A percentile compares a stretch with the other conserved stretches of the same genome.
Conservation (phyloP, 2,329 filamentous ascomycete species). For the Ceratocystis ficicola region DNA sequence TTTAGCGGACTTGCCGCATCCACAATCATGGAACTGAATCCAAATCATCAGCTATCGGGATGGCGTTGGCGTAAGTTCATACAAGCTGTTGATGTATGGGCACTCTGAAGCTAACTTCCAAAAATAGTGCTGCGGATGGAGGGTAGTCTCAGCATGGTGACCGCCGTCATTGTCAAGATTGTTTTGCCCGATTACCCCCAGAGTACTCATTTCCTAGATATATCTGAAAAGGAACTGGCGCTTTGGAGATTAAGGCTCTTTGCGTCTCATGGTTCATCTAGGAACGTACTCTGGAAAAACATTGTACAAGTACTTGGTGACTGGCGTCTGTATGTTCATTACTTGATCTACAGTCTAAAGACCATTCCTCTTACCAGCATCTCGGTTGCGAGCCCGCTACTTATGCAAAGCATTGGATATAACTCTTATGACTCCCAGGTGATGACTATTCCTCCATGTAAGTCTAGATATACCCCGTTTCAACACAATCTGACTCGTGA, state of each 20-base stretch:
- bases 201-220: conserved; percentile 41
- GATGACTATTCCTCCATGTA: conserved; percentile 54
- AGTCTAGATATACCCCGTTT: conserved; percentile 21
- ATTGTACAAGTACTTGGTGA: conserved; percentile 57
- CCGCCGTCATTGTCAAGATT: conserved; percentile 50
- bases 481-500: not conserved
- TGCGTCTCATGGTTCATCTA: conserved; percentile 46
- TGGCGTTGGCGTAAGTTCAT: conserved; percentile 58
- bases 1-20: conserved; percentile 63
- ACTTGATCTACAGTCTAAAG: conserved; percentile 43
- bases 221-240: conserved; percentile 47
- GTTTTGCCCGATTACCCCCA: conserved; percentile 57
- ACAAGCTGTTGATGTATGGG: conserved; percentile 40
- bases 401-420: conserved; percentile 43
- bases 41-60: conserved; percentile 45
- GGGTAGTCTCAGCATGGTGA: conserved; percentile 53
- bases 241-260: conserved; percentile 35
- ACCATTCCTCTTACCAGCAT: conserved; percentile 46
- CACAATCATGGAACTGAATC: conserved; percentile 59
- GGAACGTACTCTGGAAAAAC: conserved; percentile 52
- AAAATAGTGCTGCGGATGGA: conserved; percentile 44
- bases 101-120: not conserved
- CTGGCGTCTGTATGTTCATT: conserved; percentile 56
- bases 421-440: conserved; percentile 46
- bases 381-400: conserved; percentile 50